phyloP scores from a whole-genome alignment of 768 basidiomycete species.

The Phanerochaete sordida region DNA sequence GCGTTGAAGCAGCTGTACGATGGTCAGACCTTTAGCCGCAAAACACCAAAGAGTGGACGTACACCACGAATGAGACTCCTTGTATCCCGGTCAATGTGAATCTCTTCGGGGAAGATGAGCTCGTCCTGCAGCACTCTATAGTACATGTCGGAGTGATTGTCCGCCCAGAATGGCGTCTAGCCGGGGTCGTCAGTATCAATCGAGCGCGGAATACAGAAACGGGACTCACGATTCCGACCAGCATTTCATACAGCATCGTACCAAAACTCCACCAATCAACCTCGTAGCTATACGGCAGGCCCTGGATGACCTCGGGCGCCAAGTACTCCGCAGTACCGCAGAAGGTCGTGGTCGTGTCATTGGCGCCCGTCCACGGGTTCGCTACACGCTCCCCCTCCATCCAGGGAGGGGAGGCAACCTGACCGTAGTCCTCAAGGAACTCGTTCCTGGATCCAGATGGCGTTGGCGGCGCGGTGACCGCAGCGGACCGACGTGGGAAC shows the following conservation, averaged over 20 bases:
- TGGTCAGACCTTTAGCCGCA: background rate
- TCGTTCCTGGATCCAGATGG: slow-evolving; percentile 38
- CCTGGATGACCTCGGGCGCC: slow-evolving; percentile 95
- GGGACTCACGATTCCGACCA: slow-evolving; percentile 85
- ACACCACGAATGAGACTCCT: slow-evolving; percentile 94
- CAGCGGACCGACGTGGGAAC: slow-evolving; percentile 57
- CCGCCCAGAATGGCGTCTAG: slow-evolving; percentile 90
- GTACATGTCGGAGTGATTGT: slow-evolving; percentile 95
- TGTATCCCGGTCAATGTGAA: slow-evolving; percentile 91
- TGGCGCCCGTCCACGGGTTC: slow-evolving; percentile 60
- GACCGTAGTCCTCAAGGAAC: slow-evolving; percentile 7
- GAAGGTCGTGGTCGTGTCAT: slow-evolving; percentile 79
- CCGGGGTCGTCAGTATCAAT: slow-evolving; percentile 14
- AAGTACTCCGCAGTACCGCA: slow-evolving; percentile 97
- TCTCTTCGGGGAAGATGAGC: slow-evolving; percentile 83
- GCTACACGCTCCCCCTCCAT: slow-evolving; percentile 62
- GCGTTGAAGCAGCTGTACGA: slow-evolving; percentile 77
- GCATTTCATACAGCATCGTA: slow-evolving; percentile 96
- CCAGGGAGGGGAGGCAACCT: slow-evolving; percentile 61
- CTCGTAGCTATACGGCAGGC: slow-evolving; percentile 85
- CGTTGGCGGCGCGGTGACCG: slow-evolving; percentile 54
- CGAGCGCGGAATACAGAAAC: slow-evolving; percentile 4
- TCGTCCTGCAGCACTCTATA: slow-evolving; percentile 89
- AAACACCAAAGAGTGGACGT: slow-evolving; percentile 28
- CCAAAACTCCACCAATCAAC: slow-evolving; percentile 99